Base-by-base conservation (phyloP, 148 eudicot species). In the Cornus suecica region DNA sequence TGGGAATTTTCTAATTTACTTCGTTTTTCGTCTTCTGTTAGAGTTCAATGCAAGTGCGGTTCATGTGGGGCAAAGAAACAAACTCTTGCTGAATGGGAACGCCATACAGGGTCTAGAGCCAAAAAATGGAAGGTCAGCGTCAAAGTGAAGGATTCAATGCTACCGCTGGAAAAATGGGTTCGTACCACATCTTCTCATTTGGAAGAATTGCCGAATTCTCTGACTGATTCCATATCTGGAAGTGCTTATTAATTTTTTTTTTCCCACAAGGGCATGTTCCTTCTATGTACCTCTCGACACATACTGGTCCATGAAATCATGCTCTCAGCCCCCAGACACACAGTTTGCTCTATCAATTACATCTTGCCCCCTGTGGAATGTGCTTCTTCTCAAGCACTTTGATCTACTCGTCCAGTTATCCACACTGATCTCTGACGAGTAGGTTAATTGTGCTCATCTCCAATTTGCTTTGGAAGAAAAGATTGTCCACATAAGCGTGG, bases 81-180 rank as follows among this genome's bases (percentile, higher is more conserved):
- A 80, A 73, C 82, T 32, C 87, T 88, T 64, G 80, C 88, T 87
- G 94, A 91, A 81, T 95, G 99, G 99, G 99, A 95, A 81, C 85
- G 87, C 8, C 99, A 95, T 85, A 95, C 97, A 45, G 97, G 99
- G 65, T 92, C 88, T 34, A 89, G 90, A 84, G 92, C 94, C 18
- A 95, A 93, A 71, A 95, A 95, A 75, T 95, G 99, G 99, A 95
- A 95, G 82, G 77, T 78, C 62, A 92, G 97, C 84, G 88, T 95
- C 68, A 92, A 88, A 83, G 87, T 95, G 73, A 90, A 92, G 81
- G 94, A 83, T 56, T 82, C 91, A 20, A 95, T 76, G 85, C 74
- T 86, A 77, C 70, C 99, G 37, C 87, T 95, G 72, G 90, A 81
- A 67, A 84, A 90, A 84, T 91, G 90, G 99, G 99, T 95, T 77